These are phyloP conservation scores for Russula sp. DNA, from an alignment of 768 basidiomycete species.

Conservation along the genomic window DNA sequence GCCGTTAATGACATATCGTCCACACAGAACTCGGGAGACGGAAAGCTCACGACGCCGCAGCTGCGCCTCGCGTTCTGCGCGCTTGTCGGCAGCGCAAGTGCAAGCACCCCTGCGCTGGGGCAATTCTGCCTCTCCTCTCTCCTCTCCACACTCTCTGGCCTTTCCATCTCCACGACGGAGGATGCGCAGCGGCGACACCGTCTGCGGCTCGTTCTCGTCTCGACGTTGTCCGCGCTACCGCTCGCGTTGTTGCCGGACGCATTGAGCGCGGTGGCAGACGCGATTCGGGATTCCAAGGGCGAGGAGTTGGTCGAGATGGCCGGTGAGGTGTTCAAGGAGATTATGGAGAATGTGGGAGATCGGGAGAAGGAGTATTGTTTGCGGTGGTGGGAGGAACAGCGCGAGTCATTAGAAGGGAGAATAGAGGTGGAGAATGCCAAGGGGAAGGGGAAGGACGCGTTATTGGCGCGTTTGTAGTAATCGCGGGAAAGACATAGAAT, in stretches of 20 bases:
- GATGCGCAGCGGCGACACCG: conserved; percentile 39
- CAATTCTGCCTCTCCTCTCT: conserved; percentile 52
- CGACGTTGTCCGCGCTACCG: conserved; percentile 59
- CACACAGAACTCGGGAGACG: conserved; percentile 56
- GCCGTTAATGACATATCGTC: neutral
- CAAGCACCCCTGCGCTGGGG: conserved; percentile 41
- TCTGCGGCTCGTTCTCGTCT: conserved; percentile 58
- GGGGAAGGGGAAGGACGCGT: conserved; percentile 1
- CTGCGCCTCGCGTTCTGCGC: conserved; percentile 71
- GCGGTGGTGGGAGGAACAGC: conserved; percentile 61
- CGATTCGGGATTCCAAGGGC: conserved; percentile 29
- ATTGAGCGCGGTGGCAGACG: conserved; percentile 43
- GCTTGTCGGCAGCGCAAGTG: conserved; percentile 54
- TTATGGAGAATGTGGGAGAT: conserved; percentile 60
- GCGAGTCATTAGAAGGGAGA: neutral
- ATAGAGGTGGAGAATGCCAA: neutral
- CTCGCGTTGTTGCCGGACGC: conserved; percentile 48
- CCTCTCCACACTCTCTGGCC: conserved; percentile 24
- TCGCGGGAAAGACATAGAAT: neutral
- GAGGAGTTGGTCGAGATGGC: conserved; percentile 41
- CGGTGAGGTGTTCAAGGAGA: conserved; percentile 54
- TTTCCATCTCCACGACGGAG: neutral
- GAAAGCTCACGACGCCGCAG: conserved; percentile 55
- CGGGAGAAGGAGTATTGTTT: conserved; percentile 61
- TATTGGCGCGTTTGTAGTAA: conserved; percentile 6